Evolutionary conservation across 257 asterid genomes (phyloP).

Genomic region (Penstemon eatonii): DNA sequence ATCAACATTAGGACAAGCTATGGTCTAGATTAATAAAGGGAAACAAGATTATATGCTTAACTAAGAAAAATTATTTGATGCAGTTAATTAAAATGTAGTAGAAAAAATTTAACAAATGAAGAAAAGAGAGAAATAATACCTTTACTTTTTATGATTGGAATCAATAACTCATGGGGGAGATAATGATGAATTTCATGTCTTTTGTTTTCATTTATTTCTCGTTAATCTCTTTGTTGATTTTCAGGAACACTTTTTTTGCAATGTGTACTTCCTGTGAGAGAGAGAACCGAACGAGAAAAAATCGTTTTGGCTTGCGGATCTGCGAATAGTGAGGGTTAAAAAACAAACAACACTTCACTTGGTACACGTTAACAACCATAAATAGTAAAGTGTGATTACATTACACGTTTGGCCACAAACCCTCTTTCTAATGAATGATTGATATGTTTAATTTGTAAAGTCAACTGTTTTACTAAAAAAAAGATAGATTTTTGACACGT

Average conservation of each 20-base stretch:
- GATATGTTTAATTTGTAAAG: too few species aligned
- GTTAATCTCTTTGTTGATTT: not conserved
- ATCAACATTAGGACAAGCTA: too few species aligned
- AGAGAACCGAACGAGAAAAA: conserved; percentile 26
- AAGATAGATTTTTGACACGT: too few species aligned
- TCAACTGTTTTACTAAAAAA: too few species aligned
- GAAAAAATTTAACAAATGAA: not conserved
- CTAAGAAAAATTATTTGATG: too few species aligned
- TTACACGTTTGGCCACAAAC: too few species aligned
- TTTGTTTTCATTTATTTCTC: not conserved
- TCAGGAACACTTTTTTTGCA: not conserved
- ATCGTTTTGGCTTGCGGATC: conserved; percentile 31
- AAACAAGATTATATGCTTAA: not conserved
- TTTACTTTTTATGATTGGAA: not conserved
- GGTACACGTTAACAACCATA: too few species aligned
- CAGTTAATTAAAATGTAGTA: not conserved
- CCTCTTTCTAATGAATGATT: too few species aligned
- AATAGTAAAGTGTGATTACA: too few species aligned
- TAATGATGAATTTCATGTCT: not conserved
- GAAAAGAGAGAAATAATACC: not conserved
- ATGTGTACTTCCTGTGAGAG: conserved; percentile 4
- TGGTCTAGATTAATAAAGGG: not conserved
- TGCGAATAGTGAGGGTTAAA: conserved; percentile 6
- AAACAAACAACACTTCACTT: not conserved
- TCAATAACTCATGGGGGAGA: not conserved